Percentiles rank a stretch among this genome's conserved stretches.
phyloP scores from a whole-genome alignment of 495 filamentous ascomycete genomes.

The Chaetomium cochliodes region DNA sequence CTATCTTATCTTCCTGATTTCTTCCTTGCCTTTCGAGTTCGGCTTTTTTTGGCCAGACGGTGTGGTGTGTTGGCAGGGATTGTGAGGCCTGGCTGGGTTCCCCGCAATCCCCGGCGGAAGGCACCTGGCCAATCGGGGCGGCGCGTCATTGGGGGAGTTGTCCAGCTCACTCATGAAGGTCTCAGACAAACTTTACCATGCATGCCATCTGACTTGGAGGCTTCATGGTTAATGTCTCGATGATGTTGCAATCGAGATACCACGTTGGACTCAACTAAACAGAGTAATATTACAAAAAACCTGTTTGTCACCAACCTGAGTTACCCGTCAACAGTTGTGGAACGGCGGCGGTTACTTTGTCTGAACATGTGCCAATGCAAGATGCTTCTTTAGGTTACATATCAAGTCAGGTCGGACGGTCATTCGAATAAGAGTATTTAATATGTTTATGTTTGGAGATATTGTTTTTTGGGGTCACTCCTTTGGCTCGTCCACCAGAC shows the following conservation, averaged over 20 bases:
- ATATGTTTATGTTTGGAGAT: background rate
- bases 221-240: background rate
- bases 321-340: background rate
- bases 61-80: constrained; percentile 18
- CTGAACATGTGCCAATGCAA: background rate
- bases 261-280: background rate
- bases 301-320: background rate
- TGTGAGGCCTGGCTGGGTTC: constrained; percentile 7
- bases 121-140: background rate
- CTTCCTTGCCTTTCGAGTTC: no score
- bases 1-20: no score
- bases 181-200: background rate
- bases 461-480: background rate
- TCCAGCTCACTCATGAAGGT: background rate
- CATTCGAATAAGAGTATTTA: background rate
- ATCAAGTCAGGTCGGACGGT: background rate
- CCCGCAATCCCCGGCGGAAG: background rate
- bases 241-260: background rate
- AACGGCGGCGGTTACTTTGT: background rate
- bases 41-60: no score
- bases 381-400: background rate
- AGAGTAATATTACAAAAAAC: no score
- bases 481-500: background rate
- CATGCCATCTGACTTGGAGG: background rate
- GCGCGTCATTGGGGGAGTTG: background rate